Evolutionary conservation across 2,329 filamentous ascomycete genomes (phyloP).

Genomic region (Myriosclerotinia scirpicola): DNA sequence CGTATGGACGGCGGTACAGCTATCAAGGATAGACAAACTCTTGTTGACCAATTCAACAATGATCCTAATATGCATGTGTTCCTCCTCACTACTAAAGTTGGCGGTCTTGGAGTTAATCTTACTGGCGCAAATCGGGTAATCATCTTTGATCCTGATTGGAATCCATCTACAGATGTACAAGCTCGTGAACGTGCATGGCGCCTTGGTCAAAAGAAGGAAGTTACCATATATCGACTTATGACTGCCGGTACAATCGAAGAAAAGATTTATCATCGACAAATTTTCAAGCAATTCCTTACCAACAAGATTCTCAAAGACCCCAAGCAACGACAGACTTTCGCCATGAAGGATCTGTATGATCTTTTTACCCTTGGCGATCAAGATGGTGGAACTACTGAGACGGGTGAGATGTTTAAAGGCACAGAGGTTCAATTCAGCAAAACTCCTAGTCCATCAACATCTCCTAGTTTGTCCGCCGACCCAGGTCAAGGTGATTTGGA

Average conservation of each 20-base stretch:
- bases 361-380: constrained; percentile 77
- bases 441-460: constrained; percentile 35
- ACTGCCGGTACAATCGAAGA: constrained; percentile 97
- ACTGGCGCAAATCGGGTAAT: constrained; percentile 95
- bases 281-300: constrained; percentile 96
- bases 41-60: constrained; percentile 93
- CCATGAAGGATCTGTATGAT: constrained; percentile 86
- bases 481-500: constrained; percentile 40
- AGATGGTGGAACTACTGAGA: constrained; percentile 72
- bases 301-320: constrained; percentile 96
- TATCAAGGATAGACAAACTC: constrained; percentile 80
- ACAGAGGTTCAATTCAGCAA: constrained; percentile 70
- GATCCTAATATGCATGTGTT: constrained; percentile 80
- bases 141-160: constrained; percentile 99
- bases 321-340: constrained; percentile 88
- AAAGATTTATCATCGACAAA: constrained; percentile 98
- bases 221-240: constrained; percentile 97
- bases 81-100: constrained; percentile 91
- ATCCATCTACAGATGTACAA: constrained; percentile 93
- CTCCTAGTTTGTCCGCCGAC: constrained; percentile 16
- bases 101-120: constrained; percentile 88
- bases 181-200: constrained; percentile 95
- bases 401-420: constrained; percentile 82
- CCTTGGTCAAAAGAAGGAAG: constrained; percentile 89
- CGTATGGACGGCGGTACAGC: constrained; percentile 93